These are phyloP conservation scores for Rhododendron ovatum DNA, from an alignment of 148 eudicot genomes.

Conservation along the genomic window DNA sequence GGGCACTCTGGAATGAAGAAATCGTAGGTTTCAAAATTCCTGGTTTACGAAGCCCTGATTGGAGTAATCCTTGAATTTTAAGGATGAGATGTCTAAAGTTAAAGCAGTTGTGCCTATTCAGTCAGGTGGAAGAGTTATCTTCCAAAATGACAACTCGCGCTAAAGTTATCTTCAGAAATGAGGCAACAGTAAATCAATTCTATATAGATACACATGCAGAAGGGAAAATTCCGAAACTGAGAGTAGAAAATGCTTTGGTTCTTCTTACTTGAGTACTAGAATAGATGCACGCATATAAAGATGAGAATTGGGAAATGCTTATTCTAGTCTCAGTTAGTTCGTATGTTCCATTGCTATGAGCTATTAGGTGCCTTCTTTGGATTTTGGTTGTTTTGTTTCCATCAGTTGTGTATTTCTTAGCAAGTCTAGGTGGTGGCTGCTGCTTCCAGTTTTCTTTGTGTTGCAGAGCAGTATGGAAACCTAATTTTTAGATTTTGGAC, in stretches of 20 bases:
- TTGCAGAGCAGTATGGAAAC: slow-evolving; percentile 1
- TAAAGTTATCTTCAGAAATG: neutral
- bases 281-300: neutral
- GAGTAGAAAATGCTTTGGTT: neutral
- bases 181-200: neutral
- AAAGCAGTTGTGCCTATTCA: neutral
- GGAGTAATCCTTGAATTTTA: neutral
- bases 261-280: neutral
- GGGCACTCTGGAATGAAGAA: neutral
- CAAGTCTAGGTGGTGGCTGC: neutral
- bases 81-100: neutral
- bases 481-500: slow-evolving; percentile 1
- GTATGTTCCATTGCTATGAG: neutral
- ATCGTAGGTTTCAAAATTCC: neutral
- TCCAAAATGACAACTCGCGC: neutral
- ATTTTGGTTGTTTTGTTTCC: neutral
- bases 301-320: neutral
- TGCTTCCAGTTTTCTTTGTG: slow-evolving; percentile 3
- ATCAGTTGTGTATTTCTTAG: neutral
- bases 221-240: neutral
- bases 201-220: neutral
- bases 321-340: neutral
- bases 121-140: neutral
- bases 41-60: neutral
- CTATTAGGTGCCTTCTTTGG: neutral